Conservation (phyloP, 2,329 filamentous ascomycete genomes). For the Chaetomiaceae sp. region DNA sequence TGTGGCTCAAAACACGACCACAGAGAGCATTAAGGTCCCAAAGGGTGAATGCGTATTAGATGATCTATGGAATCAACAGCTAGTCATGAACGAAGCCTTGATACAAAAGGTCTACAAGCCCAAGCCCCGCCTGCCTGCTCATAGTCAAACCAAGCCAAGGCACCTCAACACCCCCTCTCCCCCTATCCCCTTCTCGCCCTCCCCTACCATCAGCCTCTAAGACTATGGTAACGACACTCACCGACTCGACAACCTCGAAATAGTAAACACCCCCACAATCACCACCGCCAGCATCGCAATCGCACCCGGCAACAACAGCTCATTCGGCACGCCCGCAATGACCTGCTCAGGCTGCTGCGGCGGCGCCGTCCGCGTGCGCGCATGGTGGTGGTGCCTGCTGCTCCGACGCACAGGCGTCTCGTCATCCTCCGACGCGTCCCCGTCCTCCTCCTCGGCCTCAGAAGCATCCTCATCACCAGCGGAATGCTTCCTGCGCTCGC, state of each 20-base stretch:
- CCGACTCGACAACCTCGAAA: constrained; percentile 63
- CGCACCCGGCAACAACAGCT: constrained; percentile 85
- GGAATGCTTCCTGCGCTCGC: constrained; percentile 46
- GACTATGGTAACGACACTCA: constrained; percentile 28
- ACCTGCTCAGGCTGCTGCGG: constrained; percentile 56
- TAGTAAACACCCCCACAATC: constrained; percentile 87
- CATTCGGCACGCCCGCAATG: constrained; percentile 89
- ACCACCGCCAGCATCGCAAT: constrained; percentile 94
- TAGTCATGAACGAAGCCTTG: constrained; percentile 18
- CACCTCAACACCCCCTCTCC: not conserved
- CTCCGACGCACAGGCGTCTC: constrained; percentile 44
- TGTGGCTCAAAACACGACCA: too few relatives aligned
- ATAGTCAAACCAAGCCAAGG: not conserved
- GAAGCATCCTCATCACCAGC: constrained; percentile 23
- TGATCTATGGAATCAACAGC: constrained; percentile 19
- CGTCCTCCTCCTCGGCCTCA: constrained; percentile 37
- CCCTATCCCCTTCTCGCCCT: too few relatives aligned
- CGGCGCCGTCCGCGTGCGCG: constrained; percentile 30
- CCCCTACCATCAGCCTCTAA: not conserved
- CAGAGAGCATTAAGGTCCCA: not conserved
- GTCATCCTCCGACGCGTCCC: constrained; percentile 48
- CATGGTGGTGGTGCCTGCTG: too few relatives aligned
- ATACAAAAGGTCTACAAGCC: constrained; percentile 22
- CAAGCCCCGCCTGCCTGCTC: not conserved
- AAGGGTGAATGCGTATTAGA: constrained; percentile 10